Percentiles rank a stretch among this genome's conserved stretches.
These are phyloP conservation scores for Gonium pectorale DNA, from an alignment of 139 green algal species.

Conservation along the genomic window DNA sequence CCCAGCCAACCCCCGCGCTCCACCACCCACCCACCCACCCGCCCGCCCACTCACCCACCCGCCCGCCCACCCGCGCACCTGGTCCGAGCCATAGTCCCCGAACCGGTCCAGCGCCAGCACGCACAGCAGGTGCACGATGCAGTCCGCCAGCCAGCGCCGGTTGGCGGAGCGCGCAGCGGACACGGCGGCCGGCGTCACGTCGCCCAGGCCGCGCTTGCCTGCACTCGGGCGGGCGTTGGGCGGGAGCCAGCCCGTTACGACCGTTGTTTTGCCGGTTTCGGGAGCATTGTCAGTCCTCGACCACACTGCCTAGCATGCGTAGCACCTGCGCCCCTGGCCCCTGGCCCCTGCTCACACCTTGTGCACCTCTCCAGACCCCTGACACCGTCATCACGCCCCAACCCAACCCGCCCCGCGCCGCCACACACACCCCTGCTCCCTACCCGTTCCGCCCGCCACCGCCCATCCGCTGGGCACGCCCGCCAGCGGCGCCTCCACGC, in stretches of 20 bases:
- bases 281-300: no score
- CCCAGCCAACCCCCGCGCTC: background rate
- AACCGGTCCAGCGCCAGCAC: conserved; percentile 96
- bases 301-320: no score
- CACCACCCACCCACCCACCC: background rate
- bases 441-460: conserved; percentile 51
- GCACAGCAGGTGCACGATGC: conserved; percentile 85
- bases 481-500: conserved; percentile 57
- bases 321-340: no score
- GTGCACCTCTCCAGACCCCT: no score
- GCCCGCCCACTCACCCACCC: background rate
- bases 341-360: no score
- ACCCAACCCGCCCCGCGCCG: no score
- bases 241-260: no score
- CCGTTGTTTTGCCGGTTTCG: no score
- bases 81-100: conserved; percentile 94
- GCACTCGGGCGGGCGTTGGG: no score
- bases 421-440: no score
- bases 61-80: conserved; percentile 62
- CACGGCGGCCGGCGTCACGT: conserved; percentile 52
- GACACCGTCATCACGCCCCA: no score
- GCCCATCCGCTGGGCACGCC: conserved; percentile 61
- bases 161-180: conserved; percentile 68
- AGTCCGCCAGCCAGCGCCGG: conserved; percentile 86
- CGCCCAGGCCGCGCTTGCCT: conserved; percentile 56